Evolutionary conservation across 345 rosid species (phyloP), one percentile per base, ranked within the genome.

Genomic region (Eucalyptus erythrocorys): DNA sequence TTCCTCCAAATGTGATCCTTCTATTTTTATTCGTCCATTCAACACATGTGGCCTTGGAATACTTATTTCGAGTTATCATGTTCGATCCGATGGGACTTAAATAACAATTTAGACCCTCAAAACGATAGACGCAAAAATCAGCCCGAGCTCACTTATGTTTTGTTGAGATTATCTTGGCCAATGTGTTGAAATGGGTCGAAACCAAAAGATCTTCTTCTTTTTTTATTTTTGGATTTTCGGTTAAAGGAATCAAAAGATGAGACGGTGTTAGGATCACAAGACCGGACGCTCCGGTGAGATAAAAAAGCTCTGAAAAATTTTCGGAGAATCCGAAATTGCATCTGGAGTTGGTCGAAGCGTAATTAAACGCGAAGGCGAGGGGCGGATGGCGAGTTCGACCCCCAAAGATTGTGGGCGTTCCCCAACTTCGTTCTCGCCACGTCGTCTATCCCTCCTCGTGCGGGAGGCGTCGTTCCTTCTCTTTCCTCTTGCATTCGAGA

Each of bases 361-460:
- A 80, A 88, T 22, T 34, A 37, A 47, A 48, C 61, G 82, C 37
- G 80, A 37, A 79, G 34, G 64, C 76, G 55, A 4, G 47, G 43
- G 79, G 43, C 15, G 13, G 84, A 22, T 22, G 12, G 30, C 87
- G 45, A 87, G 16, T 85, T 32, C 13, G 87, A 24, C 26, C 51
- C 34, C 82, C 81, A 71, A 86, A 59, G 87, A 82, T 84, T 48
- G 49, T 55, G 91, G 85, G 86, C 88, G 88, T 89, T 89, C 90
- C 89, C 59, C 61, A 24, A 85, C 92, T 85, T 91, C 84, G 89
- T 82, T 86, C 91, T 86, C 92, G 90, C 89, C 93, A 85, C 90
- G 91, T 92, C 89, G n/a, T n/a, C 87, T 16, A 51, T 51, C 26
- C 24, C 57, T 79, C 85, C 37, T 86, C 53, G 27, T 40, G 30